Conservation (phyloP, 2,329 filamentous ascomycete genomes). For the Ascochyta rabiei region DNA sequence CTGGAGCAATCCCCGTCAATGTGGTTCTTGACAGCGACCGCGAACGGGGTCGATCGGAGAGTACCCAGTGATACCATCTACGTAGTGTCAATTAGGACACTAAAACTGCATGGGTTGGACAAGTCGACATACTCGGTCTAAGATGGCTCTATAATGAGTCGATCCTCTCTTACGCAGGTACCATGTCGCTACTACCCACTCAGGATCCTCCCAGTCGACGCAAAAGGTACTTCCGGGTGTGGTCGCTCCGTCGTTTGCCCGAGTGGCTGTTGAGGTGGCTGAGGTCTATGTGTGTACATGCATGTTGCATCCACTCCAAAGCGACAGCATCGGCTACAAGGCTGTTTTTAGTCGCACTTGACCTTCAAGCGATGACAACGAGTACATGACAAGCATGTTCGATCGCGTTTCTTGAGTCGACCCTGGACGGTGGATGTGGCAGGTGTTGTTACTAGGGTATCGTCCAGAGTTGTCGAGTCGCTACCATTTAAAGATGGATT, state of each 20-base stretch:
- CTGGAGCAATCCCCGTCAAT: slow-evolving; percentile 17
- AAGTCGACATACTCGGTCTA: slow-evolving; percentile 18
- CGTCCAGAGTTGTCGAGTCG: not conserved
- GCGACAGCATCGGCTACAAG: slow-evolving; percentile 24
- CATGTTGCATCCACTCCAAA: slow-evolving; percentile 21
- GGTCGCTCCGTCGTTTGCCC: not conserved
- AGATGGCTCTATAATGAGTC: slow-evolving; percentile 21
- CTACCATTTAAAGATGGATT: not conserved
- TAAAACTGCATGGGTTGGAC: not conserved
- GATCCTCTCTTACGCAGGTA: slow-evolving; percentile 20
- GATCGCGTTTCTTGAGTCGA: slow-evolving; percentile 18
- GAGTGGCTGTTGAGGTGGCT: not conserved
- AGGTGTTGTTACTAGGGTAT: not conserved
- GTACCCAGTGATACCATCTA: slow-evolving; percentile 18
- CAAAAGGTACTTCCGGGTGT: not conserved
- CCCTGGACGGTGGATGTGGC: not conserved
- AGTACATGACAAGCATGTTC: slow-evolving; percentile 27
- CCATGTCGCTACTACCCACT: slow-evolving; percentile 23
- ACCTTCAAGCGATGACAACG: slow-evolving; percentile 33
- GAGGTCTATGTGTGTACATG: slow-evolving; percentile 20
- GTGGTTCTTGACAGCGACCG: slow-evolving; percentile 21
- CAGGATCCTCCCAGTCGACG: slow-evolving; percentile 17
- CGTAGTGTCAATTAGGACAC: not conserved
- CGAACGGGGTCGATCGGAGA: slow-evolving; percentile 13
- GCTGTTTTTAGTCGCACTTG: slow-evolving; percentile 27